Conservation (phyloP, 192 early-diverging fungal genomes). For the Entomortierella chlamydospora region DNA sequence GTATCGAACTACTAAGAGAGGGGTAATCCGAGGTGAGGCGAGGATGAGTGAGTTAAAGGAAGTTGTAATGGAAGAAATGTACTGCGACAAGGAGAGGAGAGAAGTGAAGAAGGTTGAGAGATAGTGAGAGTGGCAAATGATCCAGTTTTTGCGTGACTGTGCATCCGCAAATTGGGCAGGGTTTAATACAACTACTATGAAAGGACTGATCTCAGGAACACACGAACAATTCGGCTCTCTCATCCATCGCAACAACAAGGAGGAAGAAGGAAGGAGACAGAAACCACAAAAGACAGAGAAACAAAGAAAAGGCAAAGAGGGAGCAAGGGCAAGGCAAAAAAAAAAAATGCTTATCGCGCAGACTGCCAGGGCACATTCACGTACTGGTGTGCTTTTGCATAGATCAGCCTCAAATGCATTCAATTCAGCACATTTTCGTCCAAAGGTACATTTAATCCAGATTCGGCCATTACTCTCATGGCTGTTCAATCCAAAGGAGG, state of each 20-base stretch:
- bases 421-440: neutral
- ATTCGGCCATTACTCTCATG: slow-evolving; percentile 37
- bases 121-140: too few relatives aligned
- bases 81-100: too few relatives aligned
- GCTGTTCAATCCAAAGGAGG: slow-evolving; percentile 52
- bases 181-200: too few relatives aligned
- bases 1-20: neutral
- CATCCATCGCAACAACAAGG: neutral
- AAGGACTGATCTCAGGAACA: neutral
- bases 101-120: too few relatives aligned
- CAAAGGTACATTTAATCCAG: neutral
- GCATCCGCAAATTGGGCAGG: too few relatives aligned
- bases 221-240: neutral
- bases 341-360: slow-evolving; percentile 12
- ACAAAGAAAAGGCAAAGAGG: neutral
- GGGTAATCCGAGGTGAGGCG: neutral
- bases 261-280: slow-evolving; percentile 1
- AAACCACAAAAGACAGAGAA: neutral
- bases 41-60: neutral
- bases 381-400: neutral
- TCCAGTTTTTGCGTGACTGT: too few relatives aligned
- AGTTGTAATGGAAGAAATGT: neutral
- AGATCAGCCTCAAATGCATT: slow-evolving; percentile 6
- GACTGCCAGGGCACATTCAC: slow-evolving; percentile 1
- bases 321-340: neutral